Conservation (phyloP, 1,284 basidiomycete species). For the Tilletia indica region DNA sequence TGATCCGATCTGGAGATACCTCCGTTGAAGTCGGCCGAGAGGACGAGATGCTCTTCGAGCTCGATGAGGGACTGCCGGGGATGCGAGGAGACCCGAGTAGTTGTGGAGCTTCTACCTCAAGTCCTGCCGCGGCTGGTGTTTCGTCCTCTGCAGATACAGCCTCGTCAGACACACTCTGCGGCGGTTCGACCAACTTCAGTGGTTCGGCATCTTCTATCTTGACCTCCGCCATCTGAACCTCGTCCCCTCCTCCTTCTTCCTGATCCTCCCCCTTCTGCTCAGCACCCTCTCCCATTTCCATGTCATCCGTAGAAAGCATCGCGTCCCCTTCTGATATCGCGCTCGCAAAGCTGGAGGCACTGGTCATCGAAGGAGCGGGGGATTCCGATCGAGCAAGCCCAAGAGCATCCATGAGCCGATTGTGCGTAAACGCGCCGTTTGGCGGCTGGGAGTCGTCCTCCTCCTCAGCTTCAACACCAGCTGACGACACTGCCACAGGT, state of each 20-base stretch:
- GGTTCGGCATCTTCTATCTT: constrained; percentile 1
- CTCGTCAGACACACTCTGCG: neutral
- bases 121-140: neutral
- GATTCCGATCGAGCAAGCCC: constrained; percentile 3
- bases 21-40: neutral
- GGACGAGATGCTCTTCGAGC: neutral
- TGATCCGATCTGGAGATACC: neutral
- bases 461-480: too few species aligned
- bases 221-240: neutral
- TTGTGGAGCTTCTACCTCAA: neutral
- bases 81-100: neutral
- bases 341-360: constrained; percentile 13
- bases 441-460: too few species aligned
- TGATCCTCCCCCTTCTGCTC: neutral
- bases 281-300: neutral
- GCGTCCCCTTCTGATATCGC: constrained; percentile 7
- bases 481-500: too few species aligned
- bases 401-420: constrained; percentile 4
- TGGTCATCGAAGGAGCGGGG: neutral
- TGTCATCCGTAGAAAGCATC: neutral
- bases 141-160: too few species aligned
- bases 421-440: neutral
- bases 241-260: neutral
- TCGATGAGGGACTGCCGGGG: neutral
- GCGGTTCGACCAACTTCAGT: neutral